Evolutionary conservation across 192 early-diverging fungal species (phyloP), one percentile per base, ranked within the genome.

Genomic region (Chytriomyces sp.): DNA sequence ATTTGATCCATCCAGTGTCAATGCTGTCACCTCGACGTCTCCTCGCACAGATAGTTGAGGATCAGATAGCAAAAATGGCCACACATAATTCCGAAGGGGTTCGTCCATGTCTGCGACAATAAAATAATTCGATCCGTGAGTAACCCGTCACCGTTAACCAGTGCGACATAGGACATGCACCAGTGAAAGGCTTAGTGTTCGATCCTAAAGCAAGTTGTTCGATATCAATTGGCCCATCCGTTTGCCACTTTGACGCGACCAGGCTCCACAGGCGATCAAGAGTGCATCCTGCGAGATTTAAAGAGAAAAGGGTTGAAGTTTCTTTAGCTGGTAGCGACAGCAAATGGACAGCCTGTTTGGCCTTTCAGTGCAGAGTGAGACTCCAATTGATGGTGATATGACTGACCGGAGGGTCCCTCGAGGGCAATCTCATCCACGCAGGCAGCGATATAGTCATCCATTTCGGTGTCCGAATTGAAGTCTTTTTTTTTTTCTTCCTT

Each of bases 381-480:
- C 35, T 35, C 1, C 35, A 35, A 35, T 35, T 35, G 4, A 35
- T 35, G 35, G 35, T 35, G 35, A 35, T 57, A 23, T 46, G 13
- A 1, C 83, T 57, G 76, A 84, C 89, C 89, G 65, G 78, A 65
- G 4, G 77, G 77, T 18, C 88, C 89, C 49, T 91, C 89, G 10
- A 91, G 69, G 2, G 89, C 86, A 6, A 88, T 77, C 76, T 91
- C 89, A 23, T 85, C 85, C 28, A 88, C 84, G 9, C 88, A 78
- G 62, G 72, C 75, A 44, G 82, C 69, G 59, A 88, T 82, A 43
- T 87, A 64, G 61, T 87, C 87, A 69, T 89, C 88, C 87, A 89
- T 86, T 64, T 35, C 35, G 35, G 35, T 35, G 35, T 35, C 35
- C 35, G 35, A 35, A 35, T 35, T 35, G 35, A 35, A 35, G 35